Evolutionary conservation across 345 rosid genomes (phyloP).

Genomic region (Brassica juncea): DNA sequence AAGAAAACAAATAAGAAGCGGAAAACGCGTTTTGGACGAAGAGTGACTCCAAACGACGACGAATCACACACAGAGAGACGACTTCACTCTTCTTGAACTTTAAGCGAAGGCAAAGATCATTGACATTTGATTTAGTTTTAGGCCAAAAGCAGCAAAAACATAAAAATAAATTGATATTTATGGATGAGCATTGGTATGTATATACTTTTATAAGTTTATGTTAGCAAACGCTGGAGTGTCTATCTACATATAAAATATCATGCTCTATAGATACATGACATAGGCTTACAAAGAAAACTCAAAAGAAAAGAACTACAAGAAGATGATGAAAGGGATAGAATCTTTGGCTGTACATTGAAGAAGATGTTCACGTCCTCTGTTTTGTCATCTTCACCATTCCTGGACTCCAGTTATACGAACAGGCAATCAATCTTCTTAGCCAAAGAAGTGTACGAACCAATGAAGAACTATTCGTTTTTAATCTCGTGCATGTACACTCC

Average conservation of each 20-base stretch:
- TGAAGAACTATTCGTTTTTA: slow-evolving; percentile 16
- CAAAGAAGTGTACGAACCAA: background rate
- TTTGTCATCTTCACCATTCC: slow-evolving; percentile 6
- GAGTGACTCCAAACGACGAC: background rate
- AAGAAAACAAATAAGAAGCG: background rate
- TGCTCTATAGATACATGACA: slow-evolving; percentile 20
- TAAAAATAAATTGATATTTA: background rate
- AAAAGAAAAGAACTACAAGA: background rate
- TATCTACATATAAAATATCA: slow-evolving; percentile 12
- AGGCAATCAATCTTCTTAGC: background rate
- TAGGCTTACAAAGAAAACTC: slow-evolving; percentile 22
- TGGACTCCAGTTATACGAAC: slow-evolving; percentile 1
- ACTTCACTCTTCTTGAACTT: background rate
- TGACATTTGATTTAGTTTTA: background rate
- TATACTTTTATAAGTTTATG: slow-evolving; percentile 9
- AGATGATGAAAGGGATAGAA: background rate
- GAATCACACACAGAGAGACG: background rate
- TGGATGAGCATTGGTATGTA: slow-evolving; percentile 13
- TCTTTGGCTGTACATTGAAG: slow-evolving; percentile 2
- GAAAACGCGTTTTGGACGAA: background rate
- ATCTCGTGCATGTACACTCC: slow-evolving; percentile 34
- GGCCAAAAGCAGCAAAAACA: background rate
- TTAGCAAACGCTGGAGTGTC: slow-evolving; percentile 23
- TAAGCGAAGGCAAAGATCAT: background rate
- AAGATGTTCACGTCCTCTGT: slow-evolving; percentile 20